A percentile compares a stretch with the other conserved stretches of the same genome.
Evolutionary conservation across 305 asterid species (phyloP).

Genomic region (Rubia peregrina): DNA sequence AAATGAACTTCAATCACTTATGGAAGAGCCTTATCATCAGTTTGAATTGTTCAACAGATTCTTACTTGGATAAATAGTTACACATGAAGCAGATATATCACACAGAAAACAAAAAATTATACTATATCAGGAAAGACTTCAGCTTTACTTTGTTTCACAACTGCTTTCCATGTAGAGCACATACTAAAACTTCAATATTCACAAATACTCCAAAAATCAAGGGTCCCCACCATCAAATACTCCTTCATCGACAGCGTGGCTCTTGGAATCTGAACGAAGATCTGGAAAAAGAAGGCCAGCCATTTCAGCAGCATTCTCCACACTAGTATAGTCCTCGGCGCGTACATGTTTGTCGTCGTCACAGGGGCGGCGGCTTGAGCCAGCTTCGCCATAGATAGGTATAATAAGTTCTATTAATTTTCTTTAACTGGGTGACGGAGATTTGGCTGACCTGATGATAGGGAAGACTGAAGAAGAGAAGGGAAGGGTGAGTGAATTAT

Average conservation of each 20-base stretch:
- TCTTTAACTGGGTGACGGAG: conserved; percentile 8
- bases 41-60: not conserved
- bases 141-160: not conserved
- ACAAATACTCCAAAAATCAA: too few species aligned
- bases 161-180: not conserved
- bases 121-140: too few species aligned
- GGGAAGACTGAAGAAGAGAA: not conserved
- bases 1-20: not conserved
- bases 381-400: conserved; percentile 58
- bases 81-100: not conserved
- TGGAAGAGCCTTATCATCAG: not conserved
- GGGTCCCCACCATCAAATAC: too few species aligned
- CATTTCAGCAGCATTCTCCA: conserved; percentile 85
- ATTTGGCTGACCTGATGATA: conserved; percentile 15
- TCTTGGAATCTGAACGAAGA: conserved; percentile 33
- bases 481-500: not conserved
- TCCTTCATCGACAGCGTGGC: too few species aligned
- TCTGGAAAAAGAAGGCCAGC: conserved; percentile 77
- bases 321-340: conserved; percentile 68
- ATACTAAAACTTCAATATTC: too few species aligned
- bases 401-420: not conserved
- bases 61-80: not conserved
- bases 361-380: conserved; percentile 36
- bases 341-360: conserved; percentile 48
- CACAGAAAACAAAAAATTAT: not conserved